These are phyloP conservation scores for Picea mariana DNA, from an alignment of 83 land plant genomes.

Conservation along the genomic window DNA sequence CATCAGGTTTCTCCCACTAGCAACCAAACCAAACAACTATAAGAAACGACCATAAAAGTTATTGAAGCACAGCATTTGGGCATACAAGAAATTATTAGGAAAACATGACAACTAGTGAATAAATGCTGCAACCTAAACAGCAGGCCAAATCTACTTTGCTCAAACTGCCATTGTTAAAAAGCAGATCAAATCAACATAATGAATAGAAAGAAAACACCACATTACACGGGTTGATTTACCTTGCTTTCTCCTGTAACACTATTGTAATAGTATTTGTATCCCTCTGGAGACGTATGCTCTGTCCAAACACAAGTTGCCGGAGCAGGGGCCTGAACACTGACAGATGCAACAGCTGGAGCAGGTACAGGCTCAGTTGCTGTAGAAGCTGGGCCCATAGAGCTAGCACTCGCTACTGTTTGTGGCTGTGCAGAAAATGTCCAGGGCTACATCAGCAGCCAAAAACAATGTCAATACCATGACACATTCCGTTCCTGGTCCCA, in stretches of 20 bases:
- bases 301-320: constrained; percentile 82
- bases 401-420: constrained; percentile 31
- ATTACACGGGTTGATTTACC: constrained; percentile 30
- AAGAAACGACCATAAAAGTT: background rate
- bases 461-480: background rate
- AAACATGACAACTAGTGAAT: background rate
- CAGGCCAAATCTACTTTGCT: background rate
- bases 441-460: background rate
- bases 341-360: constrained; percentile 31
- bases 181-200: background rate
- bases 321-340: constrained; percentile 19
- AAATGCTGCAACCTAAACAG: background rate
- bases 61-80: background rate
- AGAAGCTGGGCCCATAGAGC: constrained; percentile 28
- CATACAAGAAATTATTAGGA: background rate
- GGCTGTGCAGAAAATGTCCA: constrained; percentile 16
- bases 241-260: constrained; percentile 84
- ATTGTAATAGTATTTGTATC: constrained; percentile 94
- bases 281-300: constrained; percentile 96
- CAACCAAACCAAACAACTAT: background rate
- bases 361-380: constrained; percentile 32
- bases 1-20: constrained; percentile 99
- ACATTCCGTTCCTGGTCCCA: background rate
- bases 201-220: background rate
- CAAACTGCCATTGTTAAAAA: background rate